These are phyloP conservation scores for Debaryomyces hansenii DNA, from an alignment of 805 yeast genomes.

Conservation along the genomic window DNA sequence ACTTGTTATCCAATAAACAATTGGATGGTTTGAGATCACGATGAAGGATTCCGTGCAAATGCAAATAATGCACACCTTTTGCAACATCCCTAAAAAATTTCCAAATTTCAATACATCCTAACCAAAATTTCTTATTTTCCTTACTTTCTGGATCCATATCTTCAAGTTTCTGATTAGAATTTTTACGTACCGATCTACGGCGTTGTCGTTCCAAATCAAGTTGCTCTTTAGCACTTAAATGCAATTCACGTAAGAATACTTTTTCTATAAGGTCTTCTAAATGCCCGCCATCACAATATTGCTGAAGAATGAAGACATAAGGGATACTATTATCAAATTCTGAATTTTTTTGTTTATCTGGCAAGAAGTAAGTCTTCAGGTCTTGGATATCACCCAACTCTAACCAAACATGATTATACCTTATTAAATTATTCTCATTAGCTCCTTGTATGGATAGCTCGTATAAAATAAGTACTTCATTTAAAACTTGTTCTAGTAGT, in stretches of 20 bases:
- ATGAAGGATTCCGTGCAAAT: slow-evolving; percentile 75
- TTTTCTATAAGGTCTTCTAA: slow-evolving; percentile 59
- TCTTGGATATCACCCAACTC: slow-evolving; percentile 61
- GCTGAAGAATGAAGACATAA: slow-evolving; percentile 79
- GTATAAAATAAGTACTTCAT: slow-evolving; percentile 75
- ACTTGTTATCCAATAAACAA: slow-evolving; percentile 57
- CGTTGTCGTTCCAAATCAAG: slow-evolving; percentile 26
- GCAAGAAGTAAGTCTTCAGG: slow-evolving; percentile 34
- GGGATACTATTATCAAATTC: slow-evolving; percentile 40
- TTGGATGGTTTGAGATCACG: slow-evolving; percentile 89
- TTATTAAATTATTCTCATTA: slow-evolving; percentile 60
- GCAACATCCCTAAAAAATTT: slow-evolving; percentile 67
- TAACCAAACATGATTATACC: slow-evolving; percentile 90
- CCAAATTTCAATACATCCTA: slow-evolving; percentile 62
- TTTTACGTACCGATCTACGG: slow-evolving; percentile 12
- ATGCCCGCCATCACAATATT: slow-evolving; percentile 87
- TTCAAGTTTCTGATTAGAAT: neutral
- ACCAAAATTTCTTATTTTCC: slow-evolving; percentile 24
- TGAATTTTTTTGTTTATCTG: slow-evolving; percentile 4
- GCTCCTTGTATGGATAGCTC: slow-evolving; percentile 45
- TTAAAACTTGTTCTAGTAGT: slow-evolving; percentile 68
- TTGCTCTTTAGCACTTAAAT: slow-evolving; percentile 25
- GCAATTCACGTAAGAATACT: slow-evolving; percentile 21
- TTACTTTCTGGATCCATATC: slow-evolving; percentile 8
- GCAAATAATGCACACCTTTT: slow-evolving; percentile 71